Evolutionary conservation across 169 alveolate species (phyloP).

Genomic region (Perkinsus marinus): DNA sequence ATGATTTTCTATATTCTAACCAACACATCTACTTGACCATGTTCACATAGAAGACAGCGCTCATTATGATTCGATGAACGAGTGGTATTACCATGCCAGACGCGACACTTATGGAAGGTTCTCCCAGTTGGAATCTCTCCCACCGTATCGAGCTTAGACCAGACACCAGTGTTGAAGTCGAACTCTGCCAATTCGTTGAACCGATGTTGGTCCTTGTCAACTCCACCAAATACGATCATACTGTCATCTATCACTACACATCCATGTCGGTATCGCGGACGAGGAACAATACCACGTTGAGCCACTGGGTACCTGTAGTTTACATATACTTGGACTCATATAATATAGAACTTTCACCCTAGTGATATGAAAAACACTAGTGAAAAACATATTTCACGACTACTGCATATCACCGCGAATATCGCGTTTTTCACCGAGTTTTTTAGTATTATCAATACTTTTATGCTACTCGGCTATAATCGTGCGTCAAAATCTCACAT

Average conservation of each 20-base stretch:
- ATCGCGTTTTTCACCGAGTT: too few species aligned
- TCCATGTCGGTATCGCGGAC: conserved; percentile 38
- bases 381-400: too few species aligned
- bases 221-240: conserved; percentile 65
- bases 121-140: conserved; percentile 34
- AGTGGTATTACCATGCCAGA: neutral
- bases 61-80: neutral
- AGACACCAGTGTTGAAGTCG: conserved; percentile 20
- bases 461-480: too few species aligned
- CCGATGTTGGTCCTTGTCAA: conserved; percentile 47
- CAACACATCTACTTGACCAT: too few species aligned
- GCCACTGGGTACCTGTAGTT: neutral
- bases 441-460: too few species aligned
- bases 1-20: too few species aligned
- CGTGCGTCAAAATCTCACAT: too few species aligned
- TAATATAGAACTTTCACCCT: too few species aligned
- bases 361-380: too few species aligned
- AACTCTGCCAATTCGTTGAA: conserved; percentile 46
- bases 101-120: conserved; percentile 23
- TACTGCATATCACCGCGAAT: too few species aligned
- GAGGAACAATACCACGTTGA: conserved; percentile 11
- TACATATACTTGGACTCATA: too few species aligned
- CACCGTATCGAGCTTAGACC: conserved; percentile 25
- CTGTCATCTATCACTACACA: conserved; percentile 26
- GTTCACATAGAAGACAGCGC: neutral